A percentile compares a stretch with the other conserved stretches of the same genome.
phyloP scores from a whole-genome alignment of 1,139 yeast species.

The Hyphopichia pseudoburtonii region DNA sequence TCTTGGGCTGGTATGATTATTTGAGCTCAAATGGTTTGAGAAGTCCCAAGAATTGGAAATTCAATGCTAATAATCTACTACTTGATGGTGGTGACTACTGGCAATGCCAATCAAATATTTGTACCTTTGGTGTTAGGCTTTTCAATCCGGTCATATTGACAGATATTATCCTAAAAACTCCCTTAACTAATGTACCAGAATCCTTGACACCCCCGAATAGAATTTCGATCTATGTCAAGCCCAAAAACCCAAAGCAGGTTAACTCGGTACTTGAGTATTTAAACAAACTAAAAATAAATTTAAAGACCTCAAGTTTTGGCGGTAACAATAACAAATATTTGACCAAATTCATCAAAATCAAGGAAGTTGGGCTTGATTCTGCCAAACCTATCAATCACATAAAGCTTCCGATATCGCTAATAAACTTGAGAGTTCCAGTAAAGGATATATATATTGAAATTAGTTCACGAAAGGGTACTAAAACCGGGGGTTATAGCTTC shows the following conservation, averaged over 20 bases:
- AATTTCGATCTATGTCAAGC: slow-evolving; percentile 7
- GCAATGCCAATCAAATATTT: slow-evolving; percentile 29
- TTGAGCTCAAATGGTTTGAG: slow-evolving; percentile 21
- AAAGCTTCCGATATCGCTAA: slow-evolving; percentile 33
- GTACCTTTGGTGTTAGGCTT: slow-evolving; percentile 39
- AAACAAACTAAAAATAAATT: slow-evolving; percentile 16
- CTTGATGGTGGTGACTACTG: slow-evolving; percentile 36
- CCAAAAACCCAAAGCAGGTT: slow-evolving; percentile 13
- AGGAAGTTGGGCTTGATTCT: slow-evolving; percentile 19
- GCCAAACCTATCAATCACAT: slow-evolving; percentile 26
- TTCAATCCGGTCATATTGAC: slow-evolving; percentile 34
- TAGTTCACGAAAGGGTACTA: slow-evolving; percentile 14
- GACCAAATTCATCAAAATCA: slow-evolving; percentile 33
- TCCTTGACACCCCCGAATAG: slow-evolving; percentile 8
- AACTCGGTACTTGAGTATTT: slow-evolving; percentile 16
- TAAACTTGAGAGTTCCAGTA: slow-evolving; percentile 33
- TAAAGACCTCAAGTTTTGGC: slow-evolving; percentile 4
- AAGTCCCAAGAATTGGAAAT: slow-evolving; percentile 26
- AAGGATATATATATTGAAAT: slow-evolving; percentile 40
- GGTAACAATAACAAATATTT: slow-evolving; percentile 21
- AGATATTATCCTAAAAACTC: slow-evolving; percentile 31
- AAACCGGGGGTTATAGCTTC: slow-evolving; percentile 26
- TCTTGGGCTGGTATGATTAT: slow-evolving; percentile 46
- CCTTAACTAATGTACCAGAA: slow-evolving; percentile 4
- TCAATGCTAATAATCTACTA: slow-evolving; percentile 41